Evolutionary conservation across 345 rosid species (phyloP).

Genomic region (Camelina hispida): DNA sequence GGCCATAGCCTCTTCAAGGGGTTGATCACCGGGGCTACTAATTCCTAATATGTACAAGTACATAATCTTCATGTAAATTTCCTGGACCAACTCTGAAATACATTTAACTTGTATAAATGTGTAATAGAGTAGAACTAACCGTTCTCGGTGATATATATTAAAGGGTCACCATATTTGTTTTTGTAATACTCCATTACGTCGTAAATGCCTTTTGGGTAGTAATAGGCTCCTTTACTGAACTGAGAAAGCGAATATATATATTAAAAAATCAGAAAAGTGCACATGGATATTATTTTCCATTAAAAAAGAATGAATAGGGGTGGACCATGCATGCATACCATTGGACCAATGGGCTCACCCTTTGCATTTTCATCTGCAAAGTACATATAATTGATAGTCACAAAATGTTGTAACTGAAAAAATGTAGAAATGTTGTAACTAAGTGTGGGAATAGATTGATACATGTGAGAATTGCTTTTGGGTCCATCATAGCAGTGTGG

Average conservation of each 20-base stretch:
- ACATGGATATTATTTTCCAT: too few species aligned
- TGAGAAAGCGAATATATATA: slow-evolving; percentile 12
- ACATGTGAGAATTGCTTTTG: neutral
- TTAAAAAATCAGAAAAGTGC: too few species aligned
- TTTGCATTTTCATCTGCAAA: neutral
- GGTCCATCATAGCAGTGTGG: slow-evolving; percentile 11
- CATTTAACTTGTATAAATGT: neutral
- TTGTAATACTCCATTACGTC: slow-evolving; percentile 18
- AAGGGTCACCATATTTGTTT: slow-evolving; percentile 6
- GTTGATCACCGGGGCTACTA: slow-evolving; percentile 7
- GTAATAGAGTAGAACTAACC: slow-evolving; percentile 16
- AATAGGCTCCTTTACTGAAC: neutral
- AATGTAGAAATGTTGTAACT: neutral
- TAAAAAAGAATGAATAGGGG: neutral
- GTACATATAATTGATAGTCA: neutral
- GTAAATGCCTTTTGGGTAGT: slow-evolving; percentile 33
- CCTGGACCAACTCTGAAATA: neutral
- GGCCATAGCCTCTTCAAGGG: neutral
- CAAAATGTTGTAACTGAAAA: neutral
- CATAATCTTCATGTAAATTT: slow-evolving; percentile 1
- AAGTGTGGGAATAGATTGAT: neutral
- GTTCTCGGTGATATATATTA: slow-evolving; percentile 33
- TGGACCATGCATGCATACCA: slow-evolving; percentile 22
- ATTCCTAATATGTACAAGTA: slow-evolving; percentile 10
- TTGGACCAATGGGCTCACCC: slow-evolving; percentile 16